A percentile compares a stretch with the other conserved stretches of the same genome.
These are phyloP conservation scores for Botryosphaeria dothidea DNA, from an alignment of 2,329 filamentous ascomycete species.

Conservation along the genomic window DNA sequence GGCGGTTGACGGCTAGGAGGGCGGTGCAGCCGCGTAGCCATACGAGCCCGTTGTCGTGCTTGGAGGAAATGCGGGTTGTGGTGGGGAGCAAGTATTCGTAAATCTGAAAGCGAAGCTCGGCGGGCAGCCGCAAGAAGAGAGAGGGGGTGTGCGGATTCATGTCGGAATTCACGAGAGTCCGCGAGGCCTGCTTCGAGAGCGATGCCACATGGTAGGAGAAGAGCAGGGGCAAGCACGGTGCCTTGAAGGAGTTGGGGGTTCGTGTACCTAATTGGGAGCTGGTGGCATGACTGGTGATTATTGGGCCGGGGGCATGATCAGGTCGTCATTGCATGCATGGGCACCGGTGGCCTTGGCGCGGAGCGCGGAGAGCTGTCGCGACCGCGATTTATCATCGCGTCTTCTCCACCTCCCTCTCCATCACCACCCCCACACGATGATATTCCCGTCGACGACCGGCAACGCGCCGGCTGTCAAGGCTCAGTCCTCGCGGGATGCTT, in stretches of 20 bases:
- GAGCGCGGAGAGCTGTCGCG: constrained; percentile 9
- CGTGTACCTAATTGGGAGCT: not conserved
- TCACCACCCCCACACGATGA: constrained; percentile 34
- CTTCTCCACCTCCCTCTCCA: constrained; percentile 22
- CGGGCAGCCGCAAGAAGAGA: constrained; percentile 40
- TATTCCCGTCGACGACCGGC: constrained; percentile 26
- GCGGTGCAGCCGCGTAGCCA: constrained; percentile 46
- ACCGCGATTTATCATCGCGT: not conserved
- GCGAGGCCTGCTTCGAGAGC: constrained; percentile 21
- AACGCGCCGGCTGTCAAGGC: constrained; percentile 28
- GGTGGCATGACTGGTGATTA: constrained; percentile 1
- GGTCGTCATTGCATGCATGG: constrained; percentile 5
- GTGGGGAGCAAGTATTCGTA: constrained; percentile 44
- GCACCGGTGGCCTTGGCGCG: too few species aligned
- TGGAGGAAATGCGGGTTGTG: constrained; percentile 31
- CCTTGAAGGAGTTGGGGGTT: not conserved
- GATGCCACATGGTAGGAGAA: not conserved
- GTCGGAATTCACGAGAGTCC: not conserved
- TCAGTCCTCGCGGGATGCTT: constrained; percentile 28
- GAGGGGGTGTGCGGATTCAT: constrained; percentile 20
- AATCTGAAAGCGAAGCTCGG: constrained; percentile 47
- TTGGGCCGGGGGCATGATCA: not conserved
- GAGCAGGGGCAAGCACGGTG: not conserved
- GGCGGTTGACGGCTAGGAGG: constrained; percentile 41
- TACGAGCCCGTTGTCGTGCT: constrained; percentile 33